Percentiles rank a stretch among this genome's conserved stretches.
These are phyloP conservation scores for Cucumis sativus DNA, from an alignment of 306 rosid genomes.

Conservation along the genomic window DNA sequence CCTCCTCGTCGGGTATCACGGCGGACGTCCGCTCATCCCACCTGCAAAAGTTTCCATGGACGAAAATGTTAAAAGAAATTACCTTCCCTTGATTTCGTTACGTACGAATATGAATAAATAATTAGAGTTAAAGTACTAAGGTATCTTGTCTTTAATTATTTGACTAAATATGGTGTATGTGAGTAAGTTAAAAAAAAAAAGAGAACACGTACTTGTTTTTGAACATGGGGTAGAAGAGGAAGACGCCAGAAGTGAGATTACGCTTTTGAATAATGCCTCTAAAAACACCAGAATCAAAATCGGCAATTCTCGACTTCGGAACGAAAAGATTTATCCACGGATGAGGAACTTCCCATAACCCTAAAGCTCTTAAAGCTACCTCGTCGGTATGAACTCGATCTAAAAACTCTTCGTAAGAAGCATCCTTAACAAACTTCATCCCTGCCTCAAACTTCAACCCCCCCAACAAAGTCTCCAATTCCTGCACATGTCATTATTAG, in stretches of 20 bases:
- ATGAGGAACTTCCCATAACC: constrained; percentile 72
- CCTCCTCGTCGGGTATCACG: constrained; percentile 48
- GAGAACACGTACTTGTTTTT: constrained; percentile 31
- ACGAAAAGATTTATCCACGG: constrained; percentile 83
- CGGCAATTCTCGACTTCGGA: constrained; percentile 49
- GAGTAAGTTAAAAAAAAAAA: too few relatives aligned
- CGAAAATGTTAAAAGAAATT: not conserved
- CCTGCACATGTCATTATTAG: constrained; percentile 14
- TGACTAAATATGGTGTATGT: too few relatives aligned
- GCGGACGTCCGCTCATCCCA: constrained; percentile 69
- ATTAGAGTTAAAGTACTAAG: too few relatives aligned
- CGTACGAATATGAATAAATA: not conserved
- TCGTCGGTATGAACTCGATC: constrained; percentile 50
- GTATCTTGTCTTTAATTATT: too few relatives aligned
- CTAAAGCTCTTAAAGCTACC: constrained; percentile 26
- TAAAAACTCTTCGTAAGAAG: constrained; percentile 41
- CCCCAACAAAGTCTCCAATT: constrained; percentile 13
- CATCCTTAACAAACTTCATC: constrained; percentile 44
- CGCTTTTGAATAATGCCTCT: constrained; percentile 44
- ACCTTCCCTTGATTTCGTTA: too few relatives aligned
- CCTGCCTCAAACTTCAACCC: constrained; percentile 32
- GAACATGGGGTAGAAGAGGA: constrained; percentile 46
- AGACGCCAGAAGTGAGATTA: constrained; percentile 32
- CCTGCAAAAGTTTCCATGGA: constrained; percentile 16
- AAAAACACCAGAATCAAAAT: constrained; percentile 50